Conservation (phyloP, 1,284 basidiomycete species). For the Trichosporon coremiiforme region DNA sequence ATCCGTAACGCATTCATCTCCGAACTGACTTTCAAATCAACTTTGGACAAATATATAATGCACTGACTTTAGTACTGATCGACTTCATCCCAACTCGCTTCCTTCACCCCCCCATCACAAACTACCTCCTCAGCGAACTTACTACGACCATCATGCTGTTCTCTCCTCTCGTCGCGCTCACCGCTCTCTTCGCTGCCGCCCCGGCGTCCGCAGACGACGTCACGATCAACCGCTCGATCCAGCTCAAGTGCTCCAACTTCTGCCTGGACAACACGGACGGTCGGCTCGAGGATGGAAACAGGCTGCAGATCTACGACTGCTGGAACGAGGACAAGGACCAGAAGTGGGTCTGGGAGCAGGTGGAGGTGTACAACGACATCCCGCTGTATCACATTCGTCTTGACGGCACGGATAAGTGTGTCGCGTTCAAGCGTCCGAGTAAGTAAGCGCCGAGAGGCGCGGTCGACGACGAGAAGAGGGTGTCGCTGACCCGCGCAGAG, state of each 20-base stretch:
- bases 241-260: neutral
- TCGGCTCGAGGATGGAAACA: neutral
- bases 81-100: no score
- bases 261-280: constrained; percentile 17
- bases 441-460: no score
- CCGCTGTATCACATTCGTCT: neutral
- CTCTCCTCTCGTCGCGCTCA: neutral
- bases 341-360: constrained; percentile 7
- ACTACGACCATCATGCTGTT: neutral
- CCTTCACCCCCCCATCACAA: no score
- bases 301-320: constrained; percentile 16
- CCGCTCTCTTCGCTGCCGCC: neutral
- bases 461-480: no score
- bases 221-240: constrained; percentile 12
- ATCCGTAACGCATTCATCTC: no score
- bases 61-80: no score
- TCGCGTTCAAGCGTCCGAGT: constrained; percentile 9
- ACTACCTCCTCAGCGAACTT: neutral
- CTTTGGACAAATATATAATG: no score
- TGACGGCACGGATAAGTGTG: constrained; percentile 3
- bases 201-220: neutral
- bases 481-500: neutral
- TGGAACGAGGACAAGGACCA: constrained; percentile 9
- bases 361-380: constrained; percentile 5
- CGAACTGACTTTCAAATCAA: no score